Evolutionary conservation across 2,329 filamentous ascomycete genomes (phyloP).

Genomic region (Trichoderma atroviride): DNA sequence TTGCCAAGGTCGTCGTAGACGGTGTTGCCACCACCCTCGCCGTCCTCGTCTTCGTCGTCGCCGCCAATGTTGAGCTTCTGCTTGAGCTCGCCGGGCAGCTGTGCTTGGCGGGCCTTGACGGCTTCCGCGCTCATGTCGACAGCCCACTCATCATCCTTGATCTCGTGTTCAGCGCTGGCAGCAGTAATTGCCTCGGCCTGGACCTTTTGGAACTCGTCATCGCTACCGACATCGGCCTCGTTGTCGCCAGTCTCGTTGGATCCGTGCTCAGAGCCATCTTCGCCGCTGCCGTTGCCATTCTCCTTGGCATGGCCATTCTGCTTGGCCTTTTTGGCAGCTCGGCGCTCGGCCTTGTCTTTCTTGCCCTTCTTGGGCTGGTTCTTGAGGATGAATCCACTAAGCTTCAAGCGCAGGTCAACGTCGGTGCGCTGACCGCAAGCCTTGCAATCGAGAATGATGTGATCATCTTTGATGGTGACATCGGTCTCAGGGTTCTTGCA

Average conservation of each 20-base stretch:
- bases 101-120: slow-evolving; percentile 89
- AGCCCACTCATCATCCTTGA: slow-evolving; percentile 90
- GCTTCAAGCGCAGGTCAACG: slow-evolving; percentile 90
- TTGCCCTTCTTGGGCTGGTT: slow-evolving; percentile 92
- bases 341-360: slow-evolving; percentile 92
- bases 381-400: slow-evolving; percentile 96
- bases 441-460: slow-evolving; percentile 96
- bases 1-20: slow-evolving; percentile 88
- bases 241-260: slow-evolving; percentile 55
- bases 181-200: slow-evolving; percentile 64
- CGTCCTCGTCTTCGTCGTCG: slow-evolving; percentile 77
- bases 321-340: slow-evolving; percentile 89
- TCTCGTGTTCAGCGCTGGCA: slow-evolving; percentile 57
- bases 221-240: slow-evolving; percentile 70
- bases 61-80: slow-evolving; percentile 79
- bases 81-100: slow-evolving; percentile 93
- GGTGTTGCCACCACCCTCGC: slow-evolving; percentile 72
- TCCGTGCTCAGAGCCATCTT: slow-evolving; percentile 54
- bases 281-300: slow-evolving; percentile 61
- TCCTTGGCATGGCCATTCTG: slow-evolving; percentile 66
- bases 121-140: slow-evolving; percentile 96
- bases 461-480: slow-evolving; percentile 89
- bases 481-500: slow-evolving; percentile 99
- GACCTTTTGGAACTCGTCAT: slow-evolving; percentile 89
- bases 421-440: slow-evolving; percentile 92